Conservation (phyloP, 2,329 filamentous ascomycete genomes). For the Shiraia bambusicola region DNA sequence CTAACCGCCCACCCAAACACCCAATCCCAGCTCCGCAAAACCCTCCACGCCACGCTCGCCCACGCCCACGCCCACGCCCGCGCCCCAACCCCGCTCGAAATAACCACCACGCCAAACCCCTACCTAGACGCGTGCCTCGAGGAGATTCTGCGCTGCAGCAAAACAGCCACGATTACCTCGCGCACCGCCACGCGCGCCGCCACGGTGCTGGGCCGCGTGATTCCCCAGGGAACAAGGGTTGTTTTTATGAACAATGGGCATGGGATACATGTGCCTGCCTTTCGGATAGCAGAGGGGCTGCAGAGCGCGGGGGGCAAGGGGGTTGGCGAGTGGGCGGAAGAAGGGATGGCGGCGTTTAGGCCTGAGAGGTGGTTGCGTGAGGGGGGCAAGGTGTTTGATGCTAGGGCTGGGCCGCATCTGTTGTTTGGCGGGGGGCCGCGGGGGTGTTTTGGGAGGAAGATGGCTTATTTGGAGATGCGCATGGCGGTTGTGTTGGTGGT, state of each 20-base stretch:
- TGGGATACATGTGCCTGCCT: constrained; percentile 7
- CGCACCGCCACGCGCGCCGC: constrained; percentile 44
- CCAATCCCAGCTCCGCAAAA: constrained; percentile 41
- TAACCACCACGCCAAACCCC: constrained; percentile 33
- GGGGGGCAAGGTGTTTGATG: constrained; percentile 17
- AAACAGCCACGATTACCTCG: constrained; percentile 23
- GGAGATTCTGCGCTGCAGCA: constrained; percentile 42
- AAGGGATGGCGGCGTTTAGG: constrained; percentile 37
- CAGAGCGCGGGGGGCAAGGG: constrained; percentile 32
- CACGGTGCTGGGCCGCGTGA: constrained; percentile 43
- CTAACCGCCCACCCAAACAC: constrained; percentile 38
- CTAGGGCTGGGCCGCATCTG: constrained; percentile 23
- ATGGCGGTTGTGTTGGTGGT: constrained; percentile 29
- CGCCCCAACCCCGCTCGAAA: constrained; percentile 35
- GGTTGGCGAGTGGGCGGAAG: constrained; percentile 23
- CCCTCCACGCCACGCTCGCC: constrained; percentile 30
- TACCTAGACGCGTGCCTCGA: constrained; percentile 50
- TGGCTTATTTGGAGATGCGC: constrained; percentile 32
- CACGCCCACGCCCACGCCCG: constrained; percentile 14
- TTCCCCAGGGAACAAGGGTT: constrained; percentile 45
- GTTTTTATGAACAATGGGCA: constrained; percentile 27
- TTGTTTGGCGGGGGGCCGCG: constrained; percentile 29
- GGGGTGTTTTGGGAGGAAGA: constrained; percentile 27
- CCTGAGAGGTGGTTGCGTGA: constrained; percentile 46
- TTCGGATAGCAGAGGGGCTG: constrained; percentile 27